Evolutionary conservation across 148 eudicot genomes (phyloP).

Genomic region (Cornus kousa): DNA sequence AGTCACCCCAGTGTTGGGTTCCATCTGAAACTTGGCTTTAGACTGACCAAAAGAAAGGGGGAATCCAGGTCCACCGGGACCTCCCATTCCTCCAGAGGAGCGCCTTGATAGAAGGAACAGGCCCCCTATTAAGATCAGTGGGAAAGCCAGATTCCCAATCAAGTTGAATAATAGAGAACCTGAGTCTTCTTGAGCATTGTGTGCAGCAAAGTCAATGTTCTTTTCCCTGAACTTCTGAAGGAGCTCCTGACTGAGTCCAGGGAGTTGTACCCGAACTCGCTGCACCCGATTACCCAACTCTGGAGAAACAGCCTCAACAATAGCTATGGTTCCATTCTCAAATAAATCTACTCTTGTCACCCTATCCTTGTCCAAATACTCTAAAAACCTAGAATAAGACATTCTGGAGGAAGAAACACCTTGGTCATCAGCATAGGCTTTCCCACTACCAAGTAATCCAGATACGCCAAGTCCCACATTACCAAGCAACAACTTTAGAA

Average conservation of each 20-base stretch:
- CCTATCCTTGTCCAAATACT: slow-evolving; percentile 94
- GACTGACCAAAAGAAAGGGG: slow-evolving; percentile 89
- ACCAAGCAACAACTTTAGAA: slow-evolving; percentile 72
- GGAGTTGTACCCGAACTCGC: slow-evolving; percentile 96
- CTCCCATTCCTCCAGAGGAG: slow-evolving; percentile 88
- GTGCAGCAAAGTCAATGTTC: slow-evolving; percentile 96
- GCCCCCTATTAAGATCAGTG: slow-evolving; percentile 84
- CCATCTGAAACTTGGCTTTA: slow-evolving; percentile 98
- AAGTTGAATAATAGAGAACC: slow-evolving; percentile 80
- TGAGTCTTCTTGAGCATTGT: slow-evolving; percentile 96
- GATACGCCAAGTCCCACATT: slow-evolving; percentile 67
- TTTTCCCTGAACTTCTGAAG: slow-evolving; percentile 96
- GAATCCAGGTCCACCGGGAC: slow-evolving; percentile 96
- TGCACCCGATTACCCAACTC: slow-evolving; percentile 93
- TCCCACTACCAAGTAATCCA: slow-evolving; percentile 47
- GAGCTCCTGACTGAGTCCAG: slow-evolving; percentile 97
- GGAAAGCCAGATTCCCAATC: slow-evolving; percentile 92
- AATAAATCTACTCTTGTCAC: slow-evolving; percentile 82
- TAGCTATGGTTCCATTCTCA: slow-evolving; percentile 97
- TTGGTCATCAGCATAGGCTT: slow-evolving; percentile 91
- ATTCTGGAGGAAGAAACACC: slow-evolving; percentile 96
- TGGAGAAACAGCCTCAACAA: slow-evolving; percentile 96
- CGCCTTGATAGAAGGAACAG: slow-evolving; percentile 93
- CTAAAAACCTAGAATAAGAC: slow-evolving; percentile 96
- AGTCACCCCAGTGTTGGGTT: slow-evolving; percentile 95